phyloP scores from a whole-genome alignment of 148 eudicot genomes.

The Selenicereus undatus region DNA sequence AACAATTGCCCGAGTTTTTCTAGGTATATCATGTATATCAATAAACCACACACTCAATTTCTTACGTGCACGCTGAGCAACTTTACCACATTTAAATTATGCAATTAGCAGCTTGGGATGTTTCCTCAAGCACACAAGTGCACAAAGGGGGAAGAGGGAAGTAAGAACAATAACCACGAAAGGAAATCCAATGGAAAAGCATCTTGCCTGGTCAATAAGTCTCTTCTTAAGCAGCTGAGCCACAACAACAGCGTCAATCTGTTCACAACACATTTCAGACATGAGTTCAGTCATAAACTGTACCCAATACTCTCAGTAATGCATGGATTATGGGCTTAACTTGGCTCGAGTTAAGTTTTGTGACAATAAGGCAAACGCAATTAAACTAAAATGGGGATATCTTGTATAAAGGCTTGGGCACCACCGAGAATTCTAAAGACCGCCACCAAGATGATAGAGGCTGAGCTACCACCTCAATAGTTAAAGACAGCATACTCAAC shows the following conservation, averaged over 20 bases:
- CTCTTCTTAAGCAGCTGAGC: constrained; percentile 61
- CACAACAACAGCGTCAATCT: constrained; percentile 83
- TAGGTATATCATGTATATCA: background rate
- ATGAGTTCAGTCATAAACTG: background rate
- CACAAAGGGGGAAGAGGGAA: background rate
- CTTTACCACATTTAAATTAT: constrained; percentile 3
- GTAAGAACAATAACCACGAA: background rate
- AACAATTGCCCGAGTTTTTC: background rate
- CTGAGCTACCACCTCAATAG: background rate
- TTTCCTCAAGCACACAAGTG: constrained; percentile 3
- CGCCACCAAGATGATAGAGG: too few species aligned
- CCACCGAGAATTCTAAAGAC: too few species aligned
- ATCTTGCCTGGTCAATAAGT: constrained; percentile 71
- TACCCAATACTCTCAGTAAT: background rate
- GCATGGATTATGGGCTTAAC: background rate
- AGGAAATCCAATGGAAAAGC: constrained; percentile 13
- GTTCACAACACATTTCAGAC: constrained; percentile 24
- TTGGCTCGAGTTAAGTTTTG: background rate
- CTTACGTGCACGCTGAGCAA: background rate
- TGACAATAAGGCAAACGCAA: background rate
- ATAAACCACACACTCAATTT: background rate
- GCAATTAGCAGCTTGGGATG: constrained; percentile 7
- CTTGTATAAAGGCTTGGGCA: too few species aligned
- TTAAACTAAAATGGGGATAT: background rate
- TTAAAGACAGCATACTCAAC: background rate